Evolutionary conservation across 768 basidiomycete genomes (phyloP).

Genomic region (Pisolithus sp.): DNA sequence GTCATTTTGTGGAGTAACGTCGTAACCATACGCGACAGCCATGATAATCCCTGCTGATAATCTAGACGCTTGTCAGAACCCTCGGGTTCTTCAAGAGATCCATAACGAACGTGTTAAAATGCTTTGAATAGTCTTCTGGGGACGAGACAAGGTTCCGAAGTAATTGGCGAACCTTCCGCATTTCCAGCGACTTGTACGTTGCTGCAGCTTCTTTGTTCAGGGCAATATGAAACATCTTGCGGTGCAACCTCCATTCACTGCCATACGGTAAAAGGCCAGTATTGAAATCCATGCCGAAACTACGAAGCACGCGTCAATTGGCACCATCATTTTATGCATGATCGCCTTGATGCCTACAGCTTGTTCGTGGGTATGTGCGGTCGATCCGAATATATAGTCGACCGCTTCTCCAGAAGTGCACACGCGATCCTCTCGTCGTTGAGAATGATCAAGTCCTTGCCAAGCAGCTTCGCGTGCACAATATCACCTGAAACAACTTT

Average conservation of each 20-base stretch:
- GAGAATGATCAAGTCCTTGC: constrained; percentile 24
- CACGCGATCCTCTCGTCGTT: constrained; percentile 16
- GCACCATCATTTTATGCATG: background rate
- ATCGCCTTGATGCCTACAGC: constrained; percentile 6
- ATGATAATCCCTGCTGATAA: constrained; percentile 19
- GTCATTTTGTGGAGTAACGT: constrained; percentile 17
- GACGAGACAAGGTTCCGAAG: constrained; percentile 15
- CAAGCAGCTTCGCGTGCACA: constrained; percentile 21
- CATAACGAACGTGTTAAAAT: constrained; percentile 18
- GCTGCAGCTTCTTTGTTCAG: constrained; percentile 12
- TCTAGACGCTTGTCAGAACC: constrained; percentile 3
- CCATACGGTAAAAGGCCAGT: constrained; percentile 26
- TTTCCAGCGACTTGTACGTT: constrained; percentile 11
- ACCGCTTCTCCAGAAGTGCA: constrained; percentile 21
- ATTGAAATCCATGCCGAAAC: constrained; percentile 27
- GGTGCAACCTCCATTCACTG: constrained; percentile 23
- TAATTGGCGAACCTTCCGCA: constrained; percentile 17
- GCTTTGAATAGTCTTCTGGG: constrained; percentile 12
- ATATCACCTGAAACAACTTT: constrained; percentile 13
- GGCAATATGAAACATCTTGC: constrained; percentile 17
- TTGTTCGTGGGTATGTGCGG: constrained; percentile 17
- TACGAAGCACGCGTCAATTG: background rate
- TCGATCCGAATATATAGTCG: constrained; percentile 22
- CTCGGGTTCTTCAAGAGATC: background rate
- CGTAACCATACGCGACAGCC: constrained; percentile 21